Conservation (phyloP, 2,329 filamentous ascomycete genomes). For the Escovopsis sp. region DNA sequence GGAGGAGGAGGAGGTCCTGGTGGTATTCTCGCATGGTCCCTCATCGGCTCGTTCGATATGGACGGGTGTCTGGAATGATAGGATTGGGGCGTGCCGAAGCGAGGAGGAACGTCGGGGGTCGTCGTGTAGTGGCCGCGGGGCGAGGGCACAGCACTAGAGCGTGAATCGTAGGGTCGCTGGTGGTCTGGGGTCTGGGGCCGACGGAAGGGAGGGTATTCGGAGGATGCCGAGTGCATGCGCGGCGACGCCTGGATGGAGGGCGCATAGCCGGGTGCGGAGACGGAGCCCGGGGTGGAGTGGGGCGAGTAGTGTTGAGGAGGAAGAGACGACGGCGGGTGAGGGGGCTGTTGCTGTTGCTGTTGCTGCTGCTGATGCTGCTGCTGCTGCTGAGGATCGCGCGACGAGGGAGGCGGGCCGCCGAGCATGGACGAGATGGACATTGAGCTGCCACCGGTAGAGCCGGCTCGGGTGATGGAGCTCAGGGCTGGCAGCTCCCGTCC, state of each 20-base stretch:
- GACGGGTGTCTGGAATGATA: constrained; percentile 38
- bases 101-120: constrained; percentile 39
- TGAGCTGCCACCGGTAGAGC: constrained; percentile 32
- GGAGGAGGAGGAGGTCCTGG: constrained; percentile 32
- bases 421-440: constrained; percentile 51
- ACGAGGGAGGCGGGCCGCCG: constrained; percentile 32
- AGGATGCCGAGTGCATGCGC: constrained; percentile 35
- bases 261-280: constrained; percentile 31
- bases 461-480: constrained; percentile 32
- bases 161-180: constrained; percentile 36
- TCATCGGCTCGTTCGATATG: constrained; percentile 28
- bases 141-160: constrained; percentile 31
- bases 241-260: constrained; percentile 40
- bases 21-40: constrained; percentile 24
- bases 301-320: constrained; percentile 25
- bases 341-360: constrained; percentile 19
- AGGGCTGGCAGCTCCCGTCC: constrained; percentile 40
- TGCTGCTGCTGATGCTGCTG: constrained; percentile 19
- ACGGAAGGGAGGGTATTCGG: constrained; percentile 48
- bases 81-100: constrained; percentile 44
- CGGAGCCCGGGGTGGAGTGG: constrained; percentile 23
- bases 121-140: constrained; percentile 39
- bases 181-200: constrained; percentile 64
- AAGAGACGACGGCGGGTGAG: not conserved
- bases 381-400: constrained; percentile 24